Percentiles rank a stretch among this genome's conserved stretches.
Evolutionary conservation across 305 asterid species (phyloP).

Genomic region (Fraxinus greggii): DNA sequence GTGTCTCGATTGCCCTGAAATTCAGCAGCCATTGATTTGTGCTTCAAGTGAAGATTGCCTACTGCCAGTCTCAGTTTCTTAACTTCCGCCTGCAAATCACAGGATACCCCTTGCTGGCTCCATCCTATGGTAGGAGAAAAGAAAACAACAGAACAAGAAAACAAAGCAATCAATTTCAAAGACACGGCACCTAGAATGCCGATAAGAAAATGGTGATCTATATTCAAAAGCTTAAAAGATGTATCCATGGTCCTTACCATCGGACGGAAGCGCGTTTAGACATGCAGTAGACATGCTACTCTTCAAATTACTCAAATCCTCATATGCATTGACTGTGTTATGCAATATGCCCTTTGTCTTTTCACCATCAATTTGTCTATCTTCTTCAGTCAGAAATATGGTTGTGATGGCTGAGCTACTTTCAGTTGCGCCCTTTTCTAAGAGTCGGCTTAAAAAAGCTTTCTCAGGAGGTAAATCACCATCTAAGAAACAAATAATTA

Average conservation of each 20-base stretch:
- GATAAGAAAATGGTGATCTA: conserved; percentile 17
- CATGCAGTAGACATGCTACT: conserved; percentile 48
- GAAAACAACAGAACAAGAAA: conserved; percentile 8
- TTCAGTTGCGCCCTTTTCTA: conserved; percentile 81
- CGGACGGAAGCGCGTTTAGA: conserved; percentile 44
- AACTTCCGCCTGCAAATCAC: conserved; percentile 56
- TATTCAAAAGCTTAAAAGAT: conserved; percentile 10
- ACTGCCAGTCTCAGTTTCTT: conserved; percentile 55
- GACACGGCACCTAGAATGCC: not conserved
- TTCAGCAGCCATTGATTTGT: conserved; percentile 67
- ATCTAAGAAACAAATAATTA: conserved; percentile 42
- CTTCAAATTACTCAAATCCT: conserved; percentile 54
- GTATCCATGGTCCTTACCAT: conserved; percentile 51
- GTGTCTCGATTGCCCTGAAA: conserved; percentile 68
- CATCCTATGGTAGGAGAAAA: conserved; percentile 50
- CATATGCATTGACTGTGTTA: conserved; percentile 52
- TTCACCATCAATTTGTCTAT: conserved; percentile 41
- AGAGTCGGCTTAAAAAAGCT: conserved; percentile 61
- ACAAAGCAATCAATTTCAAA: not conserved
- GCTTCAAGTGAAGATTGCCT: conserved; percentile 72
- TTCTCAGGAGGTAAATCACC: conserved; percentile 56
- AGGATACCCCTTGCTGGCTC: conserved; percentile 46
- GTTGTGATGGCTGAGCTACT: conserved; percentile 54
- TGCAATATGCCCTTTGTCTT: conserved; percentile 40
- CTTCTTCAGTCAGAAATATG: conserved; percentile 37